Conservation (phyloP, 345 rosid species). For the Excoecaria agallocha region DNA sequence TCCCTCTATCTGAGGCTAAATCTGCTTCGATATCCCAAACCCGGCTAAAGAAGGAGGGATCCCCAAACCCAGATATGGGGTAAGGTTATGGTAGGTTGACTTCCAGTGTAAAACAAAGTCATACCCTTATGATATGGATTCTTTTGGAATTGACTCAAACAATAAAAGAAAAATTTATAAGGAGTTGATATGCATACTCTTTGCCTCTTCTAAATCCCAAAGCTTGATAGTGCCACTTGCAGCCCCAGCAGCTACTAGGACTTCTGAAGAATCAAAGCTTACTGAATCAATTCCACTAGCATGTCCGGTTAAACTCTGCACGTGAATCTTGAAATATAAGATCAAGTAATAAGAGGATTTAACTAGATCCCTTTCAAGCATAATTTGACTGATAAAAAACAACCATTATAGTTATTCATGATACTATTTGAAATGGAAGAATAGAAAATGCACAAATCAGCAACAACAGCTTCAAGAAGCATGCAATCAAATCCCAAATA, state of each 20-base stretch:
- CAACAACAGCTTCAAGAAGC: neutral
- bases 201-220: conserved; percentile 99
- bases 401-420: neutral
- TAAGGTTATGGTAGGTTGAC: no score
- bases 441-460: neutral
- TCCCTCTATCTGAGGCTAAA: no score
- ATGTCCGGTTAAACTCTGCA: conserved; percentile 95
- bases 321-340: conserved; percentile 9
- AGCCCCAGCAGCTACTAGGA: conserved; percentile 94
- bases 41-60: no score
- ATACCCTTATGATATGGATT: no score
- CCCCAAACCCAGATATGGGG: no score
- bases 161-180: neutral
- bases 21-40: no score
- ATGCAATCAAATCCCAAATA: neutral
- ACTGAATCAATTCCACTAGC: conserved; percentile 96
- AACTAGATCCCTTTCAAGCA: neutral
- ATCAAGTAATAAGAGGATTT: neutral
- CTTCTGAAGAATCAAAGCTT: conserved; percentile 92
- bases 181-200: conserved; percentile 56
- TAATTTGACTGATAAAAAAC: neutral
- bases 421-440: neutral
- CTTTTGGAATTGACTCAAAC: neutral
- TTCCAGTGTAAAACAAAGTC: no score
- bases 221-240: conserved; percentile 96